Evolutionary conservation across 2,329 filamentous ascomycete genomes (phyloP), one percentile per base, ranked within the genome.

Genomic region (Penicillium sp.): DNA sequence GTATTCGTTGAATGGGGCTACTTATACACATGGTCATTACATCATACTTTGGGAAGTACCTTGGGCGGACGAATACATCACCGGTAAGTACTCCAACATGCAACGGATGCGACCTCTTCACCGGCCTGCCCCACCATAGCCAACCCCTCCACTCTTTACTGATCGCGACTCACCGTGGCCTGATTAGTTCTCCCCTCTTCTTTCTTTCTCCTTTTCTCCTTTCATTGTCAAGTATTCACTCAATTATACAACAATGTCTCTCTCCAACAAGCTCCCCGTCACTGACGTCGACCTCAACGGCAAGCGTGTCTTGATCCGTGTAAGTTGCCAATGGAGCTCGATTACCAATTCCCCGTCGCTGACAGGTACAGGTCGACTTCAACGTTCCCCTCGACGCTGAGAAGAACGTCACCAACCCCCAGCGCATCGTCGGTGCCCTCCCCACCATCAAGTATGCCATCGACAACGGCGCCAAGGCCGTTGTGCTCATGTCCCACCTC

Each of bases 401-500:
- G 74, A 95, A 92, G 81, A 92, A 95, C 53, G 86, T 99, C 77
- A 97, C 94, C 77, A 99, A 99, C 86, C 91, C 88, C 79, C 94
- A 99, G 82, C 92, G 94, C 77, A 99, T 99, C 72, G 92, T 91
- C 70, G 95, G 94, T 72, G 94, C 94, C 70, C 80, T 96, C 62
- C 92, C 92, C 69, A 96, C 92, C 69, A 96, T 97, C 83, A 95
- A 95, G 81, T 88, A 96, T 77, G 92, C 92, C 72, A 81, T 94
- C 70, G 90, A 96, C 65, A 79, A 96, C 76, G 90, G 90, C 66
- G 92, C 92, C 73, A 96, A 95, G 83, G 82, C 92, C 46, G 92
- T 99, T 57, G 80, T 97, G 70, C 85, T 99, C 74, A 99, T 99
- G 94, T 97, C 93, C 72, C 94, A 99, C 78, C 89, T 99, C 59